A percentile compares a stretch with the other conserved stretches of the same genome.
phyloP scores from a whole-genome alignment of 2,329 filamentous ascomycete species.

The Xenosphaeropsis pyriputrescens region DNA sequence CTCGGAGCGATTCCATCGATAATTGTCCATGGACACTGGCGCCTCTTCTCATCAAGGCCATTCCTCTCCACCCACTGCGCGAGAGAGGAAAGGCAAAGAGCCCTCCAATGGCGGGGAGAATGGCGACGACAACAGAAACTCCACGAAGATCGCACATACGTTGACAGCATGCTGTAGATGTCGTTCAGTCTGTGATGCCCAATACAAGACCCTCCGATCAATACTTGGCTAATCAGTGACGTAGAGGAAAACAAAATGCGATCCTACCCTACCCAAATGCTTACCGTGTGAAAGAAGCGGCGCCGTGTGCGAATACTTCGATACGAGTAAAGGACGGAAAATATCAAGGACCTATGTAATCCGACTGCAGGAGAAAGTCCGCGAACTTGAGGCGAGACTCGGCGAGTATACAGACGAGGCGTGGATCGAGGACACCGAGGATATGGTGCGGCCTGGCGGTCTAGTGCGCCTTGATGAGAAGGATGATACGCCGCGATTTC shows the following conservation, averaged over 20 bases:
- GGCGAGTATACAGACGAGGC: conserved; percentile 67
- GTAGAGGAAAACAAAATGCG: conserved; percentile 91
- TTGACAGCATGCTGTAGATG: conserved; percentile 70
- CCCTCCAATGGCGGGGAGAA: conserved; percentile 5
- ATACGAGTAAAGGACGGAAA: conserved; percentile 72
- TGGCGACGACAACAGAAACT: conserved; percentile 32
- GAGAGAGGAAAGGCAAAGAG: conserved; percentile 12
- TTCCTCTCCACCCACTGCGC: conserved; percentile 18
- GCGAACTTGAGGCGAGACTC: conserved; percentile 68
- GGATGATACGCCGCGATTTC: conserved; percentile 74
- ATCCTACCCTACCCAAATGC: conserved; percentile 82
- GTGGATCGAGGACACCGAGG: conserved; percentile 56
- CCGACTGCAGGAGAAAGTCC: conserved; percentile 75
- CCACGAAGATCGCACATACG: conserved; percentile 59
- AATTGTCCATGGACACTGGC: conserved; percentile 37
- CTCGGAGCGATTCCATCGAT: too few species aligned
- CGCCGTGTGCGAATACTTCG: conserved; percentile 87
- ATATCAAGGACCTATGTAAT: conserved; percentile 89
- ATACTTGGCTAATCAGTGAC: conserved; percentile 1
- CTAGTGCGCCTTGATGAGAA: conserved; percentile 73
- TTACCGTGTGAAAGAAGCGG: conserved; percentile 85
- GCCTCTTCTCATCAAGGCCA: conserved; percentile 45
- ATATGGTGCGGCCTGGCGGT: conserved; percentile 76
- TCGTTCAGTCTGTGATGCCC: conserved; percentile 44
- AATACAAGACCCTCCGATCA: background rate